Evolutionary conservation across 805 yeast species (phyloP), one percentile per base, ranked within the genome.

Genomic region (Starmerella floris): DNA sequence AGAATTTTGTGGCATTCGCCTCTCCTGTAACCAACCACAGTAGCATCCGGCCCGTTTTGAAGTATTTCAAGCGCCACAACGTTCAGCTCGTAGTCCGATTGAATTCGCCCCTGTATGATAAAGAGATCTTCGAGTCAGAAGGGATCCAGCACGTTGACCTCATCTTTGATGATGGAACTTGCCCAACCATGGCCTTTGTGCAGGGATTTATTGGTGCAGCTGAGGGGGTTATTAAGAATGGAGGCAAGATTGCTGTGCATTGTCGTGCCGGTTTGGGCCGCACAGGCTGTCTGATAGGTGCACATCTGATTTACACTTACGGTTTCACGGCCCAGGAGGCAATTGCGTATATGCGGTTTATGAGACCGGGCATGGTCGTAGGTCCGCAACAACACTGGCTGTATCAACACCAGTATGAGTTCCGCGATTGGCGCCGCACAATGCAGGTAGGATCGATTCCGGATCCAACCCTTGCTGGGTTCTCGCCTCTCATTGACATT

Each of bases 311-410:
- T 39, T 91, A 91, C 59, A 84, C 95, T 2, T 91, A 88, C 60
- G 96, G 96, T 0, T 91, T 91, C 59, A 91, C 97, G 4, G 98
- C 98, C 2, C 81, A 74, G 59, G 98, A 91, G 62, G 91, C 95
- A 62, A 91, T 91, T 54, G 95, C 88, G 1, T 91, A 85, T 58
- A 82, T 91, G 88, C 73, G 98, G 60, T 82, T 91, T 74, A 71
- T 91, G 49, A 74, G 98, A 52, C 98, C 98, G 0, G 98, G 98
- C 33, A 91, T 91, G 98, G 96, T 91, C n/a, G 98, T 91, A 25
- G 98, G 98, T 0, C 98, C 98, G 2, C 98, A 91, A 62, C 98
- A 91, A 60, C 98, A 91, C 65, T 91, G 98, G 98, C 69, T 91
- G 45, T 91, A 91, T 58, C 70, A 91, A 50, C 95, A 91, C 60